Base-by-base conservation (phyloP, 305 asterid species). In the Solanum hybrid region DNA sequence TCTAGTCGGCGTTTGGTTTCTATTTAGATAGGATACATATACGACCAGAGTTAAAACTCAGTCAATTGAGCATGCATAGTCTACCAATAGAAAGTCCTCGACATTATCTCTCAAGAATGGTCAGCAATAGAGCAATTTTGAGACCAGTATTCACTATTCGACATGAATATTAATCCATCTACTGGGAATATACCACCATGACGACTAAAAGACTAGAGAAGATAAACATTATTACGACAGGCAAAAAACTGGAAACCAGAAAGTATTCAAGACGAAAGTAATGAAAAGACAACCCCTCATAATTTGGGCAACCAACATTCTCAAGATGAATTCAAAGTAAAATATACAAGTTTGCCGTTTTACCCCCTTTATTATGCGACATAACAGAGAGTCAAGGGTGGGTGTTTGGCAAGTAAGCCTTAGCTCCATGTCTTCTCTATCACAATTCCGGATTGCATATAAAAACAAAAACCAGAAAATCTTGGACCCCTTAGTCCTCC, bases 291-390 rank as follows among this genome's bases (percentile, higher is more conserved):
- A 71, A 12, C 10, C 88, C 29, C 46, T 40, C 31, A 66, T 36
- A 88, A 76, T 42, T 10, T 22, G 88, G 72, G 90, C 88, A 90
- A 82, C 88, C 86, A 91, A 89, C 87, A 89, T 75, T 90, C 90
- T 69, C 85, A 72, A 90, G 90, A 88, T 88, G 80, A 93, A 89
- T 69, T 90, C 90, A 84, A 87, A 40, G 88, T 40, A 46, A 91
- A 79, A 93, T 95, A 89, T 95, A 95, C 98, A 95, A 87, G 91
- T 89, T 89, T 37, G 88, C 90, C 93, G 2, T 85, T 90, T 81
- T 17, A 38, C 90, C 92, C 90, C 94, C 92, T 90, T 84, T 93
- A 92, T 95, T 94, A 91, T 90, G 91, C 31, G 93, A 90, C 93
- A 89, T 89, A 91, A 88, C 81, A 90, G 79, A 87, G 79, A 71